phyloP scores from a whole-genome alignment of 495 filamentous ascomycete genomes.

The Collariella sp. region DNA sequence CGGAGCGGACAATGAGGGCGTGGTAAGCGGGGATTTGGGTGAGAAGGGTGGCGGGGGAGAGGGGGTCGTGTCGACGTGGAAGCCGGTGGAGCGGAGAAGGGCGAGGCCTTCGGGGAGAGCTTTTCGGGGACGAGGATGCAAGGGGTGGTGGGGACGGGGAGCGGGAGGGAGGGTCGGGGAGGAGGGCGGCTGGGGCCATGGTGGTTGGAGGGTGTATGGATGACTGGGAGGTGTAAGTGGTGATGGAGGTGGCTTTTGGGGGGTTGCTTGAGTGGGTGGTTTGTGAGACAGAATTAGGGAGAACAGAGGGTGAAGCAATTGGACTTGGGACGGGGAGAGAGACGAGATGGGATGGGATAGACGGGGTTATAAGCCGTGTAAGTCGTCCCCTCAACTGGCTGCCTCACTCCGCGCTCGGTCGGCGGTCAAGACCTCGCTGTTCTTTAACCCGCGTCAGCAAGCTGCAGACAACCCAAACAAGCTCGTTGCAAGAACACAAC shows the following conservation, averaged over 20 bases:
- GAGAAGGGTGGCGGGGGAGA: conserved; percentile 49
- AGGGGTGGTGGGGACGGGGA: conserved; percentile 2
- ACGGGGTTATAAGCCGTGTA: background rate
- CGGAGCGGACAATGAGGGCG: conserved; percentile 61
- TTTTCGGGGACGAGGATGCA: conserved; percentile 65
- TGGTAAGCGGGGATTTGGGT: conserved; percentile 54
- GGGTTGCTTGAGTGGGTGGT: no score
- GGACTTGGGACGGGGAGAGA: background rate
- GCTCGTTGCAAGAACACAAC: background rate
- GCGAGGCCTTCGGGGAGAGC: conserved; percentile 62
- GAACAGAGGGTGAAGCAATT: background rate
- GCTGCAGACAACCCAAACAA: background rate
- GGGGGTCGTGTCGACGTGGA: conserved; percentile 49
- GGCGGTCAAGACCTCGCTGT: no score
- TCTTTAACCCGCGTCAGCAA: background rate
- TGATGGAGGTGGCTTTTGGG: background rate
- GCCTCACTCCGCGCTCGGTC: background rate
- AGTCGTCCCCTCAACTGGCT: background rate
- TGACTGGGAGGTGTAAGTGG: background rate
- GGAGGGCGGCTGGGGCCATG: conserved; percentile 33
- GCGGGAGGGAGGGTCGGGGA: conserved; percentile 8
- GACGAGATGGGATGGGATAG: background rate
- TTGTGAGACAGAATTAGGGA: background rate
- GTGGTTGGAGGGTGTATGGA: background rate
- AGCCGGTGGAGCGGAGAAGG: conserved; percentile 42